A percentile compares a stretch with the other conserved stretches of the same genome.
These are phyloP conservation scores for Dysphania ambrosioides DNA, from an alignment of 148 eudicot species.

Conservation along the genomic window DNA sequence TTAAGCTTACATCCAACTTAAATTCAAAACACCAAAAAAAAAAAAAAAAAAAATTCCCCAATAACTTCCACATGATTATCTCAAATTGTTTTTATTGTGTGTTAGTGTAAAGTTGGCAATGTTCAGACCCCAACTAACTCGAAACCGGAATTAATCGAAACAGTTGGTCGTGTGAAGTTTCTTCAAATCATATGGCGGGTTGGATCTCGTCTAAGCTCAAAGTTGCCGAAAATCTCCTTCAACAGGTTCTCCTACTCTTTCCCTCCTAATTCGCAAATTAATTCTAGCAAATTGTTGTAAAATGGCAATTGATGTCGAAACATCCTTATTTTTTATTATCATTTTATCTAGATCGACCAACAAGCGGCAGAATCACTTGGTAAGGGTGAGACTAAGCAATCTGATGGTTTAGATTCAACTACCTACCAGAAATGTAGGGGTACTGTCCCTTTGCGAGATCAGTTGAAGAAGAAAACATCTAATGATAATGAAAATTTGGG, in stretches of 20 bases:
- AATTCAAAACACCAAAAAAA: no score
- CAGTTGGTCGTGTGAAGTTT: neutral
- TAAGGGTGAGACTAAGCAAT: conserved; percentile 54
- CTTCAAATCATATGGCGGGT: conserved; percentile 43
- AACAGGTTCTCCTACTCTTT: conserved; percentile 50
- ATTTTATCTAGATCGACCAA: conserved; percentile 68
- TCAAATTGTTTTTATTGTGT: no score
- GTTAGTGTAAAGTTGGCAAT: no score
- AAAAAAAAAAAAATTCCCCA: no score
- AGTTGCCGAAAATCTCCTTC: conserved; percentile 86
- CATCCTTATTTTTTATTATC: no score
- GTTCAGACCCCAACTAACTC: no score
- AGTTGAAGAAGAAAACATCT: conserved; percentile 56
- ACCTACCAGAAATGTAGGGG: conserved; percentile 31
- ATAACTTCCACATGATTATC: no score
- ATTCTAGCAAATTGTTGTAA: neutral
- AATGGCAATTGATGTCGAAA: neutral
- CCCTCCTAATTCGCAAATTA: neutral
- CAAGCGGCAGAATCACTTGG: conserved; percentile 92
- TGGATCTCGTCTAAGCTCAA: conserved; percentile 99
- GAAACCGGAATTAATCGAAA: no score
- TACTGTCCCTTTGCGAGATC: conserved; percentile 61
- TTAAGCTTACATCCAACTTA: no score
- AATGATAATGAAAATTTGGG: no score
- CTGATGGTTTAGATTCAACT: conserved; percentile 46